These are phyloP conservation scores for Salix viminalis DNA, from an alignment of 345 rosid species.

Conservation along the genomic window DNA sequence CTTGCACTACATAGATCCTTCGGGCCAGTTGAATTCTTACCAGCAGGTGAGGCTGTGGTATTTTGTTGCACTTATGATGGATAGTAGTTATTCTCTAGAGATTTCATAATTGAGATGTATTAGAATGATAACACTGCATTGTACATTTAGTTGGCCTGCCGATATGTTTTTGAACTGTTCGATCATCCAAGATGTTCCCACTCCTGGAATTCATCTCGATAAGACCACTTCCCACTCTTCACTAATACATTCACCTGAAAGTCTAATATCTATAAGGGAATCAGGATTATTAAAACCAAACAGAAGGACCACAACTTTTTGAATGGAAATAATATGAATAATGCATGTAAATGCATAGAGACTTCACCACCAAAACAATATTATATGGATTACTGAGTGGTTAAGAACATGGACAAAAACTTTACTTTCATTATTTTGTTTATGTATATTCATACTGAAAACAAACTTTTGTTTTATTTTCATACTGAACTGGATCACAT, in stretches of 20 bases:
- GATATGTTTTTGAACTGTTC: too few species aligned
- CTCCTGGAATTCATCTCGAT: too few species aligned
- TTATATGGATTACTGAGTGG: too few species aligned
- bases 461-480: background rate
- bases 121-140: too few species aligned
- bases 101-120: background rate
- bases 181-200: too few species aligned
- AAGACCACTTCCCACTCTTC: background rate
- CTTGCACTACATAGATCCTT: constrained; percentile 78
- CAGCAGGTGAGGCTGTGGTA: constrained; percentile 45
- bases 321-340: background rate
- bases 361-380: too few species aligned
- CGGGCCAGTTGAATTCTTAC: constrained; percentile 71
- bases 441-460: background rate
- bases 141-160: too few species aligned
- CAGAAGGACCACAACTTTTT: background rate
- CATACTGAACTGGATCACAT: background rate
- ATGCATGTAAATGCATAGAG: too few species aligned
- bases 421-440: too few species aligned
- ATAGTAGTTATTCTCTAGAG: background rate
- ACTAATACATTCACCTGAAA: background rate
- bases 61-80: background rate
- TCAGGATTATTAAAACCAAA: background rate
- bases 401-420: too few species aligned
- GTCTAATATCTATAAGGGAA: background rate